Conservation (phyloP, 2,329 filamentous ascomycete genomes). For the Cladorrhinum sp. region DNA sequence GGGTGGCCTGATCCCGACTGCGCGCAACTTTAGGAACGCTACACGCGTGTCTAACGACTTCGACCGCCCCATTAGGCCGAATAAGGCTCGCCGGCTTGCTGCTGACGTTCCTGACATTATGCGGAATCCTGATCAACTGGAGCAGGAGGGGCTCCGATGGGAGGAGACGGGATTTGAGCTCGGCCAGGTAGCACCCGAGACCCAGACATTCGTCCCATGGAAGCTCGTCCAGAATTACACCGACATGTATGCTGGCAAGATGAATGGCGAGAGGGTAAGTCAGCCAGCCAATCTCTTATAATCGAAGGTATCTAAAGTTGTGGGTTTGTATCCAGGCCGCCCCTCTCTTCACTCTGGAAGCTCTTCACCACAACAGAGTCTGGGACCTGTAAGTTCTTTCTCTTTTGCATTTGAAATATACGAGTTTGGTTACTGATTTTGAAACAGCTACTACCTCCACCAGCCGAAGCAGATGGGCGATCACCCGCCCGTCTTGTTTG, state of each 20-base stretch:
- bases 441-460: constrained; percentile 58
- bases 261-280: constrained; percentile 43
- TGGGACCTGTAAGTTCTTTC: constrained; percentile 69
- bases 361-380: constrained; percentile 54
- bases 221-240: constrained; percentile 56
- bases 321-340: constrained; percentile 30
- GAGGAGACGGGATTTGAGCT: constrained; percentile 23
- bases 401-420: background rate
- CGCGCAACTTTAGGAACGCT: constrained; percentile 14
- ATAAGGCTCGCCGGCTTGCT: constrained; percentile 20
- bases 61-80: constrained; percentile 15
- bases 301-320: background rate
- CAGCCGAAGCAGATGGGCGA: constrained; percentile 42
- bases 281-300: background rate
- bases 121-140: constrained; percentile 5
- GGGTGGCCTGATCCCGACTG: constrained; percentile 16
- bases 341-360: constrained; percentile 53
- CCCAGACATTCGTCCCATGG: constrained; percentile 47
- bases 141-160: constrained; percentile 17
- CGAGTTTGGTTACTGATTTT: constrained; percentile 9
- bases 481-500: constrained; percentile 59
- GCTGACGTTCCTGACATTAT: constrained; percentile 10
- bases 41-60: constrained; percentile 1
- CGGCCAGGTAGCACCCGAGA: constrained; percentile 29
- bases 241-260: constrained; percentile 54